Base-by-base conservation (phyloP, 495 filamentous ascomycete genomes). In the Penicillium cosmopolitanum region DNA sequence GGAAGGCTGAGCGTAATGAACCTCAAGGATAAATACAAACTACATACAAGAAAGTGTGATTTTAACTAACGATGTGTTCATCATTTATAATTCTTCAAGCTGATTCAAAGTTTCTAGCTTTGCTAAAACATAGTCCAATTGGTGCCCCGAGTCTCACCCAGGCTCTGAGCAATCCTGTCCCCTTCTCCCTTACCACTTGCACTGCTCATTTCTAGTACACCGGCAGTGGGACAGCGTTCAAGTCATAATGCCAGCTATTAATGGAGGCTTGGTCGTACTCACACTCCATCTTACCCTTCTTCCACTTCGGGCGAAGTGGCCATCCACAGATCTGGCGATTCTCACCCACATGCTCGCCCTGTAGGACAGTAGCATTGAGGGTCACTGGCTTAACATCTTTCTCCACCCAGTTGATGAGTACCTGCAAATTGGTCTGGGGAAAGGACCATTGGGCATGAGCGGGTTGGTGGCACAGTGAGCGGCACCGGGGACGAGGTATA, bases 401-500 rank as follows among this genome's bases (percentile, higher is more conserved):
- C 58, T 82, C 80, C 13, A 82, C 82, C 82, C 81, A 84, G 21
- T 79, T 65, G 44, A 83, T 83, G 18, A 83, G 47, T 8, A 58
- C 58, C 51, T 68, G 66, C 13, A 84, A 58, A 18, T 72, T 79
- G 13, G 69, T 73, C 48, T 78, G 66, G 1, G 81, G 61, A 70
- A 84, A 0, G 75, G 73, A 6, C 77, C 79, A 36, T 75, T 75
- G 3, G 77, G 76, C 63, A 76, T 69, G 13, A 71, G 56, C 1
- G 51, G 12, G 54, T 78, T 83, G 0, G 73, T 55, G 0, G 65
- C 64, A 52, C 82, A 85, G 68, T 84, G 80, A 0, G 68, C 76
- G 0, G 77, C 82, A n/a, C 82, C 81, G 3, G 83, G 80, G 9
- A 85, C 67, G 1, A 84, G 58, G 65, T 74, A 85, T 19, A 84